Evolutionary conservation across 2,329 filamentous ascomycete species (phyloP), one percentile per base, ranked within the genome.

Genomic region (Purpureocillium takamizusanense): DNA sequence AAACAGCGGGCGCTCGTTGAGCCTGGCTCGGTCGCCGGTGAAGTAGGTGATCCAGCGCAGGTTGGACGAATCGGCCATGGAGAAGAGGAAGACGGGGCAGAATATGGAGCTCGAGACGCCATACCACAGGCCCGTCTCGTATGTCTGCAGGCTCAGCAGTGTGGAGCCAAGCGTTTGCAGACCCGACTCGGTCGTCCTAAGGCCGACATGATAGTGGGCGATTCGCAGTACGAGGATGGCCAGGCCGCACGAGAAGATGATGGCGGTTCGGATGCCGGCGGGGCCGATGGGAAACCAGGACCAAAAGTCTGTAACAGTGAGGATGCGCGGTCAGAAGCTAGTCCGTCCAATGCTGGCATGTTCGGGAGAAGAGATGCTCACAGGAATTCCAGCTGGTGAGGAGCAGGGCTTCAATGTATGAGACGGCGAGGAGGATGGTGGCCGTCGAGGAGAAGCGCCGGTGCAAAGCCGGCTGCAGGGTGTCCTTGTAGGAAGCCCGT

Each of bases 1-100:
- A 55, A 88, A 92, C 18, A 97, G 73, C 1, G 87, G 82, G 46
- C 84, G 77, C 66, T 97, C 90, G 56, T 97, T 97, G 42, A 95
- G 63, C 37, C 78, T 73, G 15, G 83, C 73, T 28, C 88, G 75
- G 56, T 92, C 86, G 47, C 73, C 80, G 44, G 68, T 79, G 59
- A 76, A 78, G 48, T 78, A 73, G 39, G 82, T 83, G 47, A 94
- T 78, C 74, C 83, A 85, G 45, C 74, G 72, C 38, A 95, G 68
- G 44, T 81, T 78, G 37, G 74, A 71, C 30, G 63, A 62, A 14
- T 66, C 63, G 16, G 78, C 65, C 37, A 74, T 69, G 4, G 82
- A 83, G 74, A 80, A 87, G 16, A 94, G 76, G 55, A 87, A 95
- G 29, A 90, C 70, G 53, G 89, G 81, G 52, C 78, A 81, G 58